Conservation (phyloP, 208 protist species). For the Acanthamoeba lenticulata region DNA sequence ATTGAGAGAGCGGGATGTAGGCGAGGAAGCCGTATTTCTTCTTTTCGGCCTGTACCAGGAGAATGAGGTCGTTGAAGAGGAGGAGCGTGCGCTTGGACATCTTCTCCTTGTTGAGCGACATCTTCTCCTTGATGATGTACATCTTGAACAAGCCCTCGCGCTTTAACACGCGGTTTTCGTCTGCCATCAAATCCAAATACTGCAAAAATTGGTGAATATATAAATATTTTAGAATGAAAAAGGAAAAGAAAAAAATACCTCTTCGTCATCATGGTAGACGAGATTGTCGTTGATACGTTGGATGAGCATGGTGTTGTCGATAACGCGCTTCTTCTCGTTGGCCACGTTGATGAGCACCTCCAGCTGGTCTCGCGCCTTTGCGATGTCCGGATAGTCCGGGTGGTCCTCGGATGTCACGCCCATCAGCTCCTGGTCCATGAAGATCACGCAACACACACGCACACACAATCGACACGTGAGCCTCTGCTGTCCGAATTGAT, state of each 20-base stretch:
- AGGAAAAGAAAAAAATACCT: neutral
- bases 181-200: neutral
- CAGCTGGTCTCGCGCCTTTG: neutral
- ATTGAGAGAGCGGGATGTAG: neutral
- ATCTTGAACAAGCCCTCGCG: constrained; percentile 20
- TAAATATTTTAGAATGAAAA: neutral
- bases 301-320: neutral
- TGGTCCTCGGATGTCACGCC: neutral
- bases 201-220: neutral
- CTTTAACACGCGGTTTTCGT: neutral
- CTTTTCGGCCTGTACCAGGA: constrained; percentile 18
- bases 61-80: constrained; percentile 48
- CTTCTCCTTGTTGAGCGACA: constrained; percentile 63
- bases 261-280: neutral
- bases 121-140: constrained; percentile 56
- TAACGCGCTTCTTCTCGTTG: constrained; percentile 23
- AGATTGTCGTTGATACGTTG: neutral
- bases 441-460: neutral
- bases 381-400: neutral
- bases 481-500: too few species aligned
- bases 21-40: constrained; percentile 17
- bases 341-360: constrained; percentile 24
- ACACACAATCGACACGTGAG: neutral
- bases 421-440: neutral
- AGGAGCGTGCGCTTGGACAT: neutral